Base-by-base conservation (phyloP, 345 rosid genomes). In the Eutrema yunnanense region DNA sequence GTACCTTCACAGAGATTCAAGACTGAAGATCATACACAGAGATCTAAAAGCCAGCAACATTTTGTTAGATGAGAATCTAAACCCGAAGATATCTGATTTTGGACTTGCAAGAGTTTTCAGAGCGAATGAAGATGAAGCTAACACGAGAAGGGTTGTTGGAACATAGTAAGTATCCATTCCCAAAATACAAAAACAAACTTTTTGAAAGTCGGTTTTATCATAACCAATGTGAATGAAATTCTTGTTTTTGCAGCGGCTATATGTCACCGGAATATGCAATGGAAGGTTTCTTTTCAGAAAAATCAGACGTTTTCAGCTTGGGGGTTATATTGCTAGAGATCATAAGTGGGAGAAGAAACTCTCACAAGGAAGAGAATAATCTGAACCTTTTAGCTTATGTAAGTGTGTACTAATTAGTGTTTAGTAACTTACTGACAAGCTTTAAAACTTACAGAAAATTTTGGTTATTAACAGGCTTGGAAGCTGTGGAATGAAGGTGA, bases 251-350 rank as follows among this genome's bases (percentile, higher is more conserved):
- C 72, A 83, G 82, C 3, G 89, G 85, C 4, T 87, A 82, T 26
- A 87, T 84, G 88, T 59, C 86, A 27, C 84, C 80, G 0, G 82
- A 87, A 69, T 82, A 82, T 72, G 82, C 82, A 42, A 80, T 85
- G 67, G 54, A 52, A 69, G 89, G 85, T 5, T 6, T 43, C 1
- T 84, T 79, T 46, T 87, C 81, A 1, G 76, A 82, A 58, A 85
- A 81, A 64, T 86, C 81, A 1, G 77, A 86, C 32, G 82, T 80
- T 48, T 83, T 71, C 47, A 83, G 82, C 58, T 76, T 82, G 6
- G 83, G 84, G 0, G 83, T 86, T n/a, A 36, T 86, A 54, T 9
- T 82, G 30, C 58, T 86, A 11, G 86, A 82, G 71, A 80, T 86
- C 29, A 51, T 77, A 12, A 81, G 78, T 53, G 84, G 87, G n/a